Percentiles rank a stretch among this genome's conserved stretches.
phyloP scores from a whole-genome alignment of 495 filamentous ascomycete species.

The Penicillium maclennaniae region DNA sequence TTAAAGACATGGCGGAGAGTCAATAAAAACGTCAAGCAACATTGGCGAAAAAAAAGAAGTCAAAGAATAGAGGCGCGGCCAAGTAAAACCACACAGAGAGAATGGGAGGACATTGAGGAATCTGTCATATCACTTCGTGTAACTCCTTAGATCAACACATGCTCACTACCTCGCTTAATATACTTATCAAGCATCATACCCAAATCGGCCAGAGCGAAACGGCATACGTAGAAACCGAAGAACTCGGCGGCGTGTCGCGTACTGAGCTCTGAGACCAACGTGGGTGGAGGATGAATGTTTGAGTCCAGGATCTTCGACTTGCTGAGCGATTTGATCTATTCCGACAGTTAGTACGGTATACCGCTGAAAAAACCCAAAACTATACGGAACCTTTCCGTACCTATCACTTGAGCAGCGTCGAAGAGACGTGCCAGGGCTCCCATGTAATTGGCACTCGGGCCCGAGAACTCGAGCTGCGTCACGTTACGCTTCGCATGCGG shows the following conservation, averaged over 20 bases:
- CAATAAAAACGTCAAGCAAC: slow-evolving; percentile 23
- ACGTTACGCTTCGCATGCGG: slow-evolving; percentile 66
- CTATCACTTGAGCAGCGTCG: slow-evolving; percentile 89
- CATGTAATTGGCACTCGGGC: slow-evolving; percentile 89
- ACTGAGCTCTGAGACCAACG: slow-evolving; percentile 88
- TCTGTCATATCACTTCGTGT: slow-evolving; percentile 11
- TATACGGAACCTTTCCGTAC: slow-evolving; percentile 65
- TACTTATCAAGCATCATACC: slow-evolving; percentile 91
- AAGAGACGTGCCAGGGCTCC: slow-evolving; percentile 84
- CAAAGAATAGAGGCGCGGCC: not conserved
- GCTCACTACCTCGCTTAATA: slow-evolving; percentile 92
- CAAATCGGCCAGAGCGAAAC: slow-evolving; percentile 85
- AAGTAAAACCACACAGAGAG: not conserved
- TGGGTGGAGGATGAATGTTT: slow-evolving; percentile 80
- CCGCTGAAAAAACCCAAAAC: not conserved
- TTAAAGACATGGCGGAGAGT: slow-evolving; percentile 26
- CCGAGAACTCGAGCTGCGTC: slow-evolving; percentile 63
- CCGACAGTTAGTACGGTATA: slow-evolving; percentile 13
- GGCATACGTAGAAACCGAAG: slow-evolving; percentile 94
- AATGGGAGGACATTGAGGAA: not conserved
- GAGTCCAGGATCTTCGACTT: slow-evolving; percentile 89
- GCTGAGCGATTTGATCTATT: slow-evolving; percentile 89
- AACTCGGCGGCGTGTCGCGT: slow-evolving; percentile 94
- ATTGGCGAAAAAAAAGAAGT: slow-evolving; percentile 6
- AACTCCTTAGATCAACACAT: slow-evolving; percentile 61